Base-by-base conservation (phyloP, 2,329 filamentous ascomycete species). In the Epichloe coenophiala region DNA sequence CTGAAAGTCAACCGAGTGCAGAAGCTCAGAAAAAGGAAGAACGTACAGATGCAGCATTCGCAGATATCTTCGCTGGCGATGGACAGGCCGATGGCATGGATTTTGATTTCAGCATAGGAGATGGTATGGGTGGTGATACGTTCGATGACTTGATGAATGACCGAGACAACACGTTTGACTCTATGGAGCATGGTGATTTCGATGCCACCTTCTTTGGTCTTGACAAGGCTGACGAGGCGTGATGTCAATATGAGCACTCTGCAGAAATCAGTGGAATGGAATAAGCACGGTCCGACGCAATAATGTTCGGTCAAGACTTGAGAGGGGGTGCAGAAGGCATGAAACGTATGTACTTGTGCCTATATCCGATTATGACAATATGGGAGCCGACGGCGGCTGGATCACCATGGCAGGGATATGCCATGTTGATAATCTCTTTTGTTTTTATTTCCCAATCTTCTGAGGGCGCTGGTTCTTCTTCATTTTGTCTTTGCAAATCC, bases 91-190 rank as follows among this genome's bases (percentile, higher is more conserved):
- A 71, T 51, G 68, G 61, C 15, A 68, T 71, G 55, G 59, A 64
- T 47, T 61, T 57, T 50, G 61, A 63, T 50, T 65, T 67, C 51
- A 61, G 60, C 42, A 48, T 59, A 19, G 62, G 56, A 8, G 53
- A 57, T 23, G 64, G 63, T 36, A 55, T 62, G 47, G 59, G 58
- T 19, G 65, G 66, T 19, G 60, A 66, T 39, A 72, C 71, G 31
- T 78, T 78, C 54, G 71, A 78, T 53, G 71, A 77, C 53, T 62
- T 78, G 52, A 77, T 71, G 59, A 64, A 64, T 46, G 63, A 62
- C 54, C 73, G 71, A 19, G 64, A 65, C 48, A 65, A 65, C 52
- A 67, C 59, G 7, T 70, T 69, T 52, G 68, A 71, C 41, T 50
- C 58, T 48, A 65, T 71, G 57, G 68, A 68, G 49, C 69, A 72